Evolutionary conservation across 495 filamentous ascomycete genomes (phyloP).

Genomic region (Paragyromitra xinjiangensis): DNA sequence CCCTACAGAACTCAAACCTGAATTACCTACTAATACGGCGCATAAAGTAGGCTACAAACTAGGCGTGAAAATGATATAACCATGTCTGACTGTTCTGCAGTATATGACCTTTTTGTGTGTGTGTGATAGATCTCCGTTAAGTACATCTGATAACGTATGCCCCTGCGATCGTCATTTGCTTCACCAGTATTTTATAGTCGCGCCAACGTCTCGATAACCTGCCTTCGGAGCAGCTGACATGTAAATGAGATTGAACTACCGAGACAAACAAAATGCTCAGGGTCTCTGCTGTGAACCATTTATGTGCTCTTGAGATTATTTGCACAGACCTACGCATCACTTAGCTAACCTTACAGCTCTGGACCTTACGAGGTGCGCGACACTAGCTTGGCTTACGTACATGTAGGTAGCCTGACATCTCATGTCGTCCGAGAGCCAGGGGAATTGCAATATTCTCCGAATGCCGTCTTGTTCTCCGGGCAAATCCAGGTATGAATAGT

Average conservation of each 20-base stretch:
- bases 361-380: neutral
- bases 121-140: no score
- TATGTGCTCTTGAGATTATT: slow-evolving; percentile 1
- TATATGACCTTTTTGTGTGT: neutral
- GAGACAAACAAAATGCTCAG: neutral
- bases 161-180: no score
- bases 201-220: no score
- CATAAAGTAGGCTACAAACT: neutral
- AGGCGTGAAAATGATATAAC: neutral
- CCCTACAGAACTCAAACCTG: no score
- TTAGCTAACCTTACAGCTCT: neutral
- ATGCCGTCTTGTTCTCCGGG: neutral
- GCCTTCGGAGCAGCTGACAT: neutral
- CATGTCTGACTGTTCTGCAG: neutral
- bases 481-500: neutral
- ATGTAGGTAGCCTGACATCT: neutral
- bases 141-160: no score
- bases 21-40: no score
- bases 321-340: slow-evolving; percentile 17
- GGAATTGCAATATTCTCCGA: slow-evolving; percentile 8
- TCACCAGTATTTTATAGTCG: neutral
- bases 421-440: neutral
- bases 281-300: neutral
- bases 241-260: neutral
- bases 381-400: neutral